Evolutionary conservation across 78 protist species (phyloP), one percentile per base, ranked within the genome.

Genomic region (Capsaspora owczarzaki): DNA sequence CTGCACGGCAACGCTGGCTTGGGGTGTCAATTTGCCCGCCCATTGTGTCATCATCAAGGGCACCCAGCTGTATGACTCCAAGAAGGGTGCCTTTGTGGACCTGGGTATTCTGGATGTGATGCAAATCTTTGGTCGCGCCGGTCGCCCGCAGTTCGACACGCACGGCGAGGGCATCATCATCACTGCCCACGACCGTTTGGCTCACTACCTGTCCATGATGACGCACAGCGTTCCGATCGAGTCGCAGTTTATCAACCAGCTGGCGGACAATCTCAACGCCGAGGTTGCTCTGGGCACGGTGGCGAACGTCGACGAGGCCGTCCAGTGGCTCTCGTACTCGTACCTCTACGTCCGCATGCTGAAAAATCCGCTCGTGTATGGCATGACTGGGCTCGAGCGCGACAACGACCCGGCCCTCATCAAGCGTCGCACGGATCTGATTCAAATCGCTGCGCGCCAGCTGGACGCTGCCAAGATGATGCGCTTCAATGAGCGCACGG

Each of bases 11-110:
- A 97, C 99, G 0, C 79, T 97, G 1, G 98, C 99, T 22, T 97
- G 99, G 99, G 99, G 99, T 53, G 98, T 97, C 72, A 97, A 97
- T 86, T 79, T 97, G 29, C 99, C 99, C 8, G 98, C 99, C 1
- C 98, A 94, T 69, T 87, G 96, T 0, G 99, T 97, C 44, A 82
- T 97, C 43, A 96, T 97, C 84, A 92, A 89, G 76, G 99, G 99
- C 35, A 96, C 98, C 22, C 87, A 96, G 44, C 27, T 92, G 43
- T 94, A 94, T 78, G 82, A 92, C 47, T 71, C 89, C 69, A 44
- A 78, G 47, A 6, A 22, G 60, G 82, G 80, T 19, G 3, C 35
- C 25, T 89, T 90, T 69, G 86, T 71, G 41, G 97, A 94, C 44
- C 40, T 97, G n/a, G 86, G 91, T 22, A 84, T 93, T 20, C 89